Conservation (phyloP, 2,329 filamentous ascomycete genomes). For the Fusarium sp. region DNA sequence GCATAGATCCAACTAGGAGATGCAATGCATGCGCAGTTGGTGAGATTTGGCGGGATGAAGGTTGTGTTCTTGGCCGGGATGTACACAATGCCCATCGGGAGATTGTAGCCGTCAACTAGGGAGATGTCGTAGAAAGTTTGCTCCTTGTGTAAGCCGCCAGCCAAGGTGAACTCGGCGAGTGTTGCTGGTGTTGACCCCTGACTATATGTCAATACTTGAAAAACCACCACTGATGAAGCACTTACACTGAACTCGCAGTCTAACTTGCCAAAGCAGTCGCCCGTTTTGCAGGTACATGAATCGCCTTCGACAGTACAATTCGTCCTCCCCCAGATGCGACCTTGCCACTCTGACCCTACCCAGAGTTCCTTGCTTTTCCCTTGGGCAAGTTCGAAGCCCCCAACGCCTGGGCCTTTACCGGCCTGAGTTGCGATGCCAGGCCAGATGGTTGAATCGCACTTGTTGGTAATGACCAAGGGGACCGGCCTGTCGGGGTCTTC, state of each 20-base stretch:
- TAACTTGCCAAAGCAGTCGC: conserved; percentile 76
- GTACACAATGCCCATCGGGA: conserved; percentile 71
- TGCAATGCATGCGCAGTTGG: conserved; percentile 78
- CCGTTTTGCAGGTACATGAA: conserved; percentile 74
- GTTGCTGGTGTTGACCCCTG: conserved; percentile 77
- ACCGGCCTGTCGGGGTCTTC: conserved; percentile 48
- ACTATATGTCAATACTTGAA: conserved; percentile 5
- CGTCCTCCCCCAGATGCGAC: conserved; percentile 81
- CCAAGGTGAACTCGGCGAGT: conserved; percentile 80
- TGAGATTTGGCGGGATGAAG: conserved; percentile 76
- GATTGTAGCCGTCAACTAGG: conserved; percentile 83
- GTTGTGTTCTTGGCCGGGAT: conserved; percentile 67
- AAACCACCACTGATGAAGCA: neutral
- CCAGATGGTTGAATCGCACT: conserved; percentile 75
- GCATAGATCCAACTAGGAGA: conserved; percentile 68
- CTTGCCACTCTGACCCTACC: conserved; percentile 78
- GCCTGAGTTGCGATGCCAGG: conserved; percentile 77
- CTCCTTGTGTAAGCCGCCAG: conserved; percentile 64
- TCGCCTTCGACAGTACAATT: conserved; percentile 79
- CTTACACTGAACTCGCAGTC: conserved; percentile 74
- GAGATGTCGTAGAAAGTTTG: conserved; percentile 87
- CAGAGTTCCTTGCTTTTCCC: conserved; percentile 67
- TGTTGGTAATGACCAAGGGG: conserved; percentile 74
- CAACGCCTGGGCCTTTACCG: conserved; percentile 70
- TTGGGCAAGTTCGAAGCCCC: conserved; percentile 71